Evolutionary conservation across 306 rosid genomes (phyloP).

Genomic region (Gastrolobium bilobum): DNA sequence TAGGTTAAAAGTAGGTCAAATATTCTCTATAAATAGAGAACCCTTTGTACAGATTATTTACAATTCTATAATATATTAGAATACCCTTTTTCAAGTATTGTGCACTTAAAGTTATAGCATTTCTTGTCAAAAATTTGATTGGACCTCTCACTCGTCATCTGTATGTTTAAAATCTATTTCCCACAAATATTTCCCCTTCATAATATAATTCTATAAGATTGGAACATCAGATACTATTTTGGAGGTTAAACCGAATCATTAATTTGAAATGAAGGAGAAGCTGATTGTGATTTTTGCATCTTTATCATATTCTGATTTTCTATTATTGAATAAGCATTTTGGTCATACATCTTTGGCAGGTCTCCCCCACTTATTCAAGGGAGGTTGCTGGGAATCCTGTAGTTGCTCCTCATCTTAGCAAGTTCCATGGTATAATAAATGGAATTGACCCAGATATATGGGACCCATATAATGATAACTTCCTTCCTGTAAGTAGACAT

Average conservation of each 20-base stretch:
- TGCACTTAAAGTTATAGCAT: slow-evolving; percentile 2
- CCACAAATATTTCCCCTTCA: slow-evolving; percentile 14
- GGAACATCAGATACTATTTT: slow-evolving; percentile 8
- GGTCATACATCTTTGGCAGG: slow-evolving; percentile 61
- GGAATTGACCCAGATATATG: slow-evolving; percentile 98
- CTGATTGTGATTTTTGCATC: slow-evolving; percentile 21
- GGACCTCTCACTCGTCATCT: slow-evolving; percentile 6
- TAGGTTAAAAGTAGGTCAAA: no score
- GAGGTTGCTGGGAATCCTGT: slow-evolving; percentile 80
- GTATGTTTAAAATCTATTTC: slow-evolving; percentile 35
- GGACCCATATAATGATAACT: slow-evolving; percentile 89
- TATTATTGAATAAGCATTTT: slow-evolving; percentile 18
- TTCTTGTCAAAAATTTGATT: slow-evolving; percentile 31
- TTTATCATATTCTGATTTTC: slow-evolving; percentile 32
- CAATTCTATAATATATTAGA: no score
- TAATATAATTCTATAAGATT: slow-evolving; percentile 20
- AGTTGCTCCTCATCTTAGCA: slow-evolving; percentile 79
- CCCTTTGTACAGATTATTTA: no score
- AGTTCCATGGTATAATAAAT: slow-evolving; percentile 95
- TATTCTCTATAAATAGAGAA: no score
- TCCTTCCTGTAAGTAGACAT: slow-evolving; percentile 85
- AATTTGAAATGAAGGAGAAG: slow-evolving; percentile 41
- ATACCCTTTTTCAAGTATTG: no score
- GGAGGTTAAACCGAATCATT: slow-evolving; percentile 8
- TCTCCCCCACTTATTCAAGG: slow-evolving; percentile 84